Base-by-base conservation (phyloP, 257 asterid genomes). In the Osmanthus fragrans region DNA sequence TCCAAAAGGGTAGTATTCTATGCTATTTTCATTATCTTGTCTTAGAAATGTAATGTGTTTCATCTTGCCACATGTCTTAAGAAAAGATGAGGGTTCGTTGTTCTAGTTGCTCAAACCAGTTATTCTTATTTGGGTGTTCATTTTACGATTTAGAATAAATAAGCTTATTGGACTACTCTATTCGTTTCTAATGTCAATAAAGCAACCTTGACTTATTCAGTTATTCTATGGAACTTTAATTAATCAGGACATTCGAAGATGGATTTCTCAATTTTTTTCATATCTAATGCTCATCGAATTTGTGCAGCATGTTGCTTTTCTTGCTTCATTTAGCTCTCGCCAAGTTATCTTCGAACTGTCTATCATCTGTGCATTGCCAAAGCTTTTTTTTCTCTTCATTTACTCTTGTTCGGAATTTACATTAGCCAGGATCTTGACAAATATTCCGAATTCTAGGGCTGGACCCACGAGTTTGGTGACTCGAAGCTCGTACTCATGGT, bases 381-480 rank as follows among this genome's bases (percentile, higher is more conserved):
- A 23, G 99, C 99, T 29, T 30, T 30, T 30, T 30, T 30, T 30
- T 1, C 32, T 30, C 32, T 30, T 30, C 32, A 30, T 30, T 30
- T 30, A 2, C 32, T 29, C 30, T 30, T 30, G 32, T 30, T 30
- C 32, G 3, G 2, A 30, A 30, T 90, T 96, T 79, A 92, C 98
- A 0, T 93, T 96, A 16, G 98, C 98, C 19, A 88, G 98, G 80
- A 93, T 96, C 86, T 84, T 96, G 86, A 93, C 99, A 25, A 90
- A 90, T 76, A 88, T 86, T 81, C 99, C 99, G 19, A 92, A 92
- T 80, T 90, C 90, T 15, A 85, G 87, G 86, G 99, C 98, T 34
- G 99, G 99, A 23, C 99, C 99, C 75, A 89, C 98, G 63, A 96
- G 94, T 79, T 88, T 96, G 87, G 97, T 96, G 7, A 88, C 32